Base-by-base conservation (phyloP, 805 yeast genomes). In the Suhomyces pyralidae region DNA sequence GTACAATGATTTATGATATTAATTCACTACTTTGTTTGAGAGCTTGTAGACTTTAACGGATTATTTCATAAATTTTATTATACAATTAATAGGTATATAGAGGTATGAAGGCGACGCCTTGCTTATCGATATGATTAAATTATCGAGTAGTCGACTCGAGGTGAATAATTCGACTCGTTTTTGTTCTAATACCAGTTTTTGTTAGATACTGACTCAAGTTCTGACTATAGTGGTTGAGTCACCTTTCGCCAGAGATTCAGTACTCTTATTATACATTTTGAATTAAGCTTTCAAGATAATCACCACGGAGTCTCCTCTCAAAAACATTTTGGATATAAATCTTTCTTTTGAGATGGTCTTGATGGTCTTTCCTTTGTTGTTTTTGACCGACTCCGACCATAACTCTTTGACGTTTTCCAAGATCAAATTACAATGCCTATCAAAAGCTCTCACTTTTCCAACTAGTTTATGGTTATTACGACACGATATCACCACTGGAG, bases 271-370 rank as follows among this genome's bases (percentile, higher is more conserved):
- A 15, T 36, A 36, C 40, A 36, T 36, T 36, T 36, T 36, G 5
- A 6, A 42, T 48, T 48, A 63, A 8, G 75, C 73, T 58, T 82
- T 84, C 59, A 89, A 76, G 7, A 94, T 84, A 30, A 94, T 85
- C 52, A 94, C 88, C 19, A 94, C 96, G 0, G 97, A 88, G 69
- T 94, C 99, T 1, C 99, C 99, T 70, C 99, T 80, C 40, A 94
- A 74, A 64, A 94, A 94, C 81, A 94, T 77, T 70, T 94, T 94
- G 54, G 91, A 82, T 3, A 93, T 83, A 65, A 90, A 94, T 61
- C 98, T 74, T 72, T 67, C 79, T 61, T 81, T 83, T 52, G 86
- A 76, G 14, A 83, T 78, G 5, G 85, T 78, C 61, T 86, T 83
- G 51, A 86, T 85, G 59, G 82, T 83, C 63, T 86, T 87, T 5